Evolutionary conservation across 2,329 filamentous ascomycete genomes (phyloP).

Genomic region (Alternaria metachromatica): DNA sequence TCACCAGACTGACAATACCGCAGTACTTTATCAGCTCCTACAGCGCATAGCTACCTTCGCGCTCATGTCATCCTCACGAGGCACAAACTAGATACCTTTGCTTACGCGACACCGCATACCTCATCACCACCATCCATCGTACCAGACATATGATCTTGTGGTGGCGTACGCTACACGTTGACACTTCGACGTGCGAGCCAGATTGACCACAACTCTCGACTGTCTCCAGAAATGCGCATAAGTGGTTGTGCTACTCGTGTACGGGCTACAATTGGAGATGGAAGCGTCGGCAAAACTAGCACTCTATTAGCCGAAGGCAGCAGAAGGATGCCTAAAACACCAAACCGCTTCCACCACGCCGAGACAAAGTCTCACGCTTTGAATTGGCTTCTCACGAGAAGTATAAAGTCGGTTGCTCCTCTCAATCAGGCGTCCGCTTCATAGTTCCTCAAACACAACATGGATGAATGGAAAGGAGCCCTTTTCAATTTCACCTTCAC

Average conservation of each 20-base stretch:
- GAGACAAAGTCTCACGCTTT: slow-evolving; percentile 4
- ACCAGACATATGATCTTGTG: neutral
- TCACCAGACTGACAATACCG: slow-evolving; percentile 22
- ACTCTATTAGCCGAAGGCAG: neutral
- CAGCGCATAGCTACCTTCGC: slow-evolving; percentile 43
- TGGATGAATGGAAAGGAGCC: neutral
- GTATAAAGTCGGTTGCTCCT: neutral
- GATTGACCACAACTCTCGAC: neutral
- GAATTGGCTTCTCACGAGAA: neutral
- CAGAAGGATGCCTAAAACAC: neutral
- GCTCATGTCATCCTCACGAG: neutral
- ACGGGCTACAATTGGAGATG: neutral
- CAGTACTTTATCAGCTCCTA: slow-evolving; percentile 68
- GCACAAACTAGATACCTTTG: slow-evolving; percentile 12
- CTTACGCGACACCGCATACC: neutral
- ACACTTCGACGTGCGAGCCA: neutral
- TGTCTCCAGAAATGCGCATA: neutral
- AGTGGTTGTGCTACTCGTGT: neutral
- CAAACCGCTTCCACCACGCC: neutral
- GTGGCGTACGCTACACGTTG: neutral
- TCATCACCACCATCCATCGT: neutral
- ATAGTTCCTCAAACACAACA: neutral
- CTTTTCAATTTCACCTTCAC: neutral
- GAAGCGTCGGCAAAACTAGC: neutral
- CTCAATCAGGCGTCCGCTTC: neutral